phyloP scores from a whole-genome alignment of 2,329 filamentous ascomycete species.

The Neopestalotiopsis sp. region DNA sequence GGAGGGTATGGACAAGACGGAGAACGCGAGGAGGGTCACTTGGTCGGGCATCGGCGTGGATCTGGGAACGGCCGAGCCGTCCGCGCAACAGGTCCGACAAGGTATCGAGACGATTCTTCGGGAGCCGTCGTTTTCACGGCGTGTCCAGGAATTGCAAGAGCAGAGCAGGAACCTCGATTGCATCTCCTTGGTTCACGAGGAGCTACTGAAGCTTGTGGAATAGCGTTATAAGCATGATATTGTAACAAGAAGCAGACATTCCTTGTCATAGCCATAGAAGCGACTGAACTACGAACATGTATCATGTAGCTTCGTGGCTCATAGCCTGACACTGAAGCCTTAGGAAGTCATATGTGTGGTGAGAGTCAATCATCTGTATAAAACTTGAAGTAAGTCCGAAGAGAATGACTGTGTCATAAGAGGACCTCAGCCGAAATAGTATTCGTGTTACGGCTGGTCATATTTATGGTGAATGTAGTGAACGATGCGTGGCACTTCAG shows the following conservation, averaged over 20 bases:
- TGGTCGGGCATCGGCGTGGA: slow-evolving; percentile 41
- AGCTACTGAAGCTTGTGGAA: slow-evolving; percentile 12
- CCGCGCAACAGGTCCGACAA: slow-evolving; percentile 29
- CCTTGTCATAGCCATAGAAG: neutral
- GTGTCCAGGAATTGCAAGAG: slow-evolving; percentile 30
- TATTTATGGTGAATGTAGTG: no score
- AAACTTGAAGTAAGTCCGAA: no score
- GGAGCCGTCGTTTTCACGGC: slow-evolving; percentile 25
- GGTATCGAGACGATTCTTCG: slow-evolving; percentile 36
- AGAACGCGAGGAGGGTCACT: slow-evolving; percentile 40
- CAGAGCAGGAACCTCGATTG: slow-evolving; percentile 36
- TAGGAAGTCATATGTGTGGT: no score
- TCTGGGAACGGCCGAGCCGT: slow-evolving; percentile 32
- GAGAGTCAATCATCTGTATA: no score
- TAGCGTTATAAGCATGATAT: neutral
- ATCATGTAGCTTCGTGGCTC: neutral
- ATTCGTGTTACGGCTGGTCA: no score
- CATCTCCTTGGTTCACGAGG: slow-evolving; percentile 33
- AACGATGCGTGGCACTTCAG: no score
- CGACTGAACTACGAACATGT: neutral
- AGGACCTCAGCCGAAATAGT: no score
- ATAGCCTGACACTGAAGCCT: no score
- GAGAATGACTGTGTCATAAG: no score
- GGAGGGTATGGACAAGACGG: slow-evolving; percentile 47
- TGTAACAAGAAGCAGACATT: neutral